Conservation (phyloP, 1,284 basidiomycete genomes). For the Singerocomus inundabilis region DNA sequence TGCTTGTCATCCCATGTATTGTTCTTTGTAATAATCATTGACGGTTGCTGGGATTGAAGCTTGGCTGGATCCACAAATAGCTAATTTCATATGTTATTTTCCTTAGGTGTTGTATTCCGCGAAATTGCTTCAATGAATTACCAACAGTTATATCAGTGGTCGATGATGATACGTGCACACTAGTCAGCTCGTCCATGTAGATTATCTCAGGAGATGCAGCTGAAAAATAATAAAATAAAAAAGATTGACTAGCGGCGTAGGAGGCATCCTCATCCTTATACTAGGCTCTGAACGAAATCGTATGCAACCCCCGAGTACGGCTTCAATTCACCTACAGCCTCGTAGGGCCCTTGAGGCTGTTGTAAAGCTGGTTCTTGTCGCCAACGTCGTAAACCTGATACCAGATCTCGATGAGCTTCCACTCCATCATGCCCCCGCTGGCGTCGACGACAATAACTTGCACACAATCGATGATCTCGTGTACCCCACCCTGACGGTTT, state of each 20-base stretch:
- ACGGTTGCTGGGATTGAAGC: neutral
- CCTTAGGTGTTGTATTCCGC: neutral
- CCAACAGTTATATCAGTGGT: neutral
- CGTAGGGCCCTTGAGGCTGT: slow-evolving; percentile 19
- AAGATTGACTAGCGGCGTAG: slow-evolving; percentile 5
- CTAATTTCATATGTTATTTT: neutral
- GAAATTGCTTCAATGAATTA: neutral
- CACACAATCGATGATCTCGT: slow-evolving; percentile 26
- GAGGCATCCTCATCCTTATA: slow-evolving; percentile 28
- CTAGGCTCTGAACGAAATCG: slow-evolving; percentile 15
- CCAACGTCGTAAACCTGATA: slow-evolving; percentile 26
- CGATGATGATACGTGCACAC: neutral
- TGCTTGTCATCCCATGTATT: neutral
- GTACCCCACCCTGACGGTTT: slow-evolving; percentile 16
- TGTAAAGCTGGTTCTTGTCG: slow-evolving; percentile 18
- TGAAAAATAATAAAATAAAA: neutral
- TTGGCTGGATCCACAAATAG: neutral
- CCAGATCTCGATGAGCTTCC: slow-evolving; percentile 30
- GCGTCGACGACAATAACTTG: slow-evolving; percentile 31
- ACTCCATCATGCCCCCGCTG: slow-evolving; percentile 23
- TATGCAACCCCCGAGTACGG: slow-evolving; percentile 10
- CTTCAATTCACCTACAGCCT: slow-evolving; percentile 28
- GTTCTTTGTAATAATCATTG: neutral
- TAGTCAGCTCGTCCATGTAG: neutral
- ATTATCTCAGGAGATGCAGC: neutral